Percentiles rank a stretch among this genome's conserved stretches.
Evolutionary conservation across 2,329 filamentous ascomycete genomes (phyloP).

Genomic region (Neonectria hederae): DNA sequence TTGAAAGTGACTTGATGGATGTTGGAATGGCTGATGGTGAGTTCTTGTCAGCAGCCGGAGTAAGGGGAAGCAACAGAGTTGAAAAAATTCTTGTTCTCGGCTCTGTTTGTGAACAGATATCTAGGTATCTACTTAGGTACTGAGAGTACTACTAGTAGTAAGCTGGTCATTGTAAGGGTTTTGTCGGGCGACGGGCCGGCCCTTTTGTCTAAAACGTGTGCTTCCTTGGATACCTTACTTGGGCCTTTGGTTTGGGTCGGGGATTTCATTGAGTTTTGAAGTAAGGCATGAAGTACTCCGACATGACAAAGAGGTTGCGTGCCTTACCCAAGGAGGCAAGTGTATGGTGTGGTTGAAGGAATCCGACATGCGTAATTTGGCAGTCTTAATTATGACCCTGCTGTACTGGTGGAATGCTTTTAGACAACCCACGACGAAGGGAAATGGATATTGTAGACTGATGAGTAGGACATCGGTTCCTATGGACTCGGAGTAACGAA

Average conservation of each 20-base stretch:
- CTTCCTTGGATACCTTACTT: background rate
- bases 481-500: too few relatives aligned
- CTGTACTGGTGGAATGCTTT: background rate
- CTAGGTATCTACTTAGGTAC: too few relatives aligned
- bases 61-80: background rate
- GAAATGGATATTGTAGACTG: background rate
- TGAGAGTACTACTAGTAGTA: too few relatives aligned
- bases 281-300: background rate
- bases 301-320: background rate
- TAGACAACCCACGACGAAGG: background rate
- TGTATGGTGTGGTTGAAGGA: too few relatives aligned
- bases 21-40: background rate
- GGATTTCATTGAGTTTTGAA: background rate
- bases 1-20: background rate
- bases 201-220: conserved; percentile 25
- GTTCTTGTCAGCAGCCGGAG: too few relatives aligned
- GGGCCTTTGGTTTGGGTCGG: background rate
- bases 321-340: background rate
- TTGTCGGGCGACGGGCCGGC: conserved; percentile 33
- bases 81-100: too few relatives aligned
- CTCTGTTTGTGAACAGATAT: too few relatives aligned
- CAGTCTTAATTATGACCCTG: background rate
- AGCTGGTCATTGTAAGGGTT: conserved; percentile 22
- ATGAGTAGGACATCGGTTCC: background rate
- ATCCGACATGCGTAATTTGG: too few relatives aligned